A percentile compares a stretch with the other conserved stretches of the same genome.
Evolutionary conservation across 73 alveolate species (phyloP).

Genomic region (Stentor coeruleus): DNA sequence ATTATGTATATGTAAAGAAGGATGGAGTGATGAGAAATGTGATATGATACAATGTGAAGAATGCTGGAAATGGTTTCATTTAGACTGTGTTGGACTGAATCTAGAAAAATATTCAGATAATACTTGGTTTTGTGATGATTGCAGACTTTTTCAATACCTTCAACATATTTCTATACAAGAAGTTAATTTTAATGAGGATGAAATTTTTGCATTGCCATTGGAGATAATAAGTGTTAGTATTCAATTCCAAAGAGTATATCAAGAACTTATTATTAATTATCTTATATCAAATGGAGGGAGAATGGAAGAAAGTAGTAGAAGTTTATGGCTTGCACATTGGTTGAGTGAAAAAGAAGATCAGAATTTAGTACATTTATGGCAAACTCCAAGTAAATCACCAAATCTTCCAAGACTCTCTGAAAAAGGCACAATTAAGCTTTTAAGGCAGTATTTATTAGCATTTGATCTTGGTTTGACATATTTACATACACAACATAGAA

Average conservation of each 20-base stretch:
- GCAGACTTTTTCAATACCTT: constrained; percentile 16
- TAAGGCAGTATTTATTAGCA: background rate
- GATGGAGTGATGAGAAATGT: background rate
- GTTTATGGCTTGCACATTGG: background rate
- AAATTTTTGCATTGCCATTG: background rate
- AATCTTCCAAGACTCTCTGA: background rate
- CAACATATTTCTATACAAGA: background rate
- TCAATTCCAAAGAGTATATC: background rate
- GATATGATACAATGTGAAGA: constrained; percentile 26
- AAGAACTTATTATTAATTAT: background rate
- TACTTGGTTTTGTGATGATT: constrained; percentile 30
- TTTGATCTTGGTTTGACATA: constrained; percentile 10
- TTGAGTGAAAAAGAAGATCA: background rate
- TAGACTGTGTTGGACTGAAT: constrained; percentile 10
- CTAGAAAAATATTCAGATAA: background rate
- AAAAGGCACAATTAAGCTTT: constrained; percentile 14
- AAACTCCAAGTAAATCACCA: background rate
- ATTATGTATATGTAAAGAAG: background rate
- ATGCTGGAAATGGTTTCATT: constrained; percentile 29
- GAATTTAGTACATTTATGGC: background rate
- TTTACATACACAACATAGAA: background rate
- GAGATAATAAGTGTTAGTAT: background rate
- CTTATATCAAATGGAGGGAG: background rate
- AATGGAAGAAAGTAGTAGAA: background rate
- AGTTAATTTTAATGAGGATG: background rate